Evolutionary conservation across 148 eudicot species (phyloP).

Genomic region (Spergularia bocconei): DNA sequence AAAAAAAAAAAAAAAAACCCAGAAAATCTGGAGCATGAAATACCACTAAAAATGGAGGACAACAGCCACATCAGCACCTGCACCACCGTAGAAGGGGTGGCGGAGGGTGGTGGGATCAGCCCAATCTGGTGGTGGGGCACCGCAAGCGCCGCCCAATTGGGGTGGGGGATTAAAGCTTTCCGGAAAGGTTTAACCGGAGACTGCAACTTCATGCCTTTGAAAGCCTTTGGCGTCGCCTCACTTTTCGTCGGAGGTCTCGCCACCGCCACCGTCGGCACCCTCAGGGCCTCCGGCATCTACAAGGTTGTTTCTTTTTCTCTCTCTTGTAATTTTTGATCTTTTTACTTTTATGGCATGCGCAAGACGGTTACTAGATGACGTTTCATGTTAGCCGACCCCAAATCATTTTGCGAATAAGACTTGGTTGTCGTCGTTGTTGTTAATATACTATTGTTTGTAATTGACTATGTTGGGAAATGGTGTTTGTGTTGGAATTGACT

Average conservation of each 20-base stretch:
- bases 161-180: constrained; percentile 10
- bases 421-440: no score
- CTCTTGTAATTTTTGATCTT: not conserved
- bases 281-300: constrained; percentile 17
- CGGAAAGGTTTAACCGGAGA: constrained; percentile 12
- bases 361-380: no score
- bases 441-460: no score
- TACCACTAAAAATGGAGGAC: no score
- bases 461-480: not conserved
- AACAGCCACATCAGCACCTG: no score
- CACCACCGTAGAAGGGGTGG: not conserved
- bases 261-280: constrained; percentile 9
- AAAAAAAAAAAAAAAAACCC: no score
- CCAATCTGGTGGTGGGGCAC: constrained; percentile 12
- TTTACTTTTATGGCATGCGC: not conserved
- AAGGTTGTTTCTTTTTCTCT: not conserved
- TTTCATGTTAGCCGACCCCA: no score
- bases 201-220: constrained; percentile 20
- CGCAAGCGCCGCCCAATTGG: constrained; percentile 20
- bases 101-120: not conserved
- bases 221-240: constrained; percentile 20
- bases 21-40: no score
- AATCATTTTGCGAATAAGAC: no score
- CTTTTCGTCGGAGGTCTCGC: constrained; percentile 25
- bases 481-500: not conserved